These are phyloP conservation scores for Fomitopsis serialis DNA, from an alignment of 768 basidiomycete species.

Conservation along the genomic window DNA sequence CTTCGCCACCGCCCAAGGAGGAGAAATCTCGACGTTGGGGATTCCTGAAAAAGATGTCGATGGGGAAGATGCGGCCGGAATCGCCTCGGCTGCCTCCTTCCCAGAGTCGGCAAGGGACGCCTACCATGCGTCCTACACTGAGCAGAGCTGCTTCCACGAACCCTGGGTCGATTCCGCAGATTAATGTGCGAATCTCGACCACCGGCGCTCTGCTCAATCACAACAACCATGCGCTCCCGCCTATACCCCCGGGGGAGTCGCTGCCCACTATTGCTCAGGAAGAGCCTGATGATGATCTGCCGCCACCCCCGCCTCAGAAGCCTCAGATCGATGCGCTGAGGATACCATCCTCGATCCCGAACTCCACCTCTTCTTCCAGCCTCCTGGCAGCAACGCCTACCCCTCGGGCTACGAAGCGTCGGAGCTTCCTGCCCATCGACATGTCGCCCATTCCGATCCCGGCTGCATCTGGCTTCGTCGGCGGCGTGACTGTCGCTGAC, in stretches of 20 bases:
- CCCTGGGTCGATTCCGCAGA: constrained; percentile 38
- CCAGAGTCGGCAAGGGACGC: constrained; percentile 5
- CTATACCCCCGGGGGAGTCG: constrained; percentile 6
- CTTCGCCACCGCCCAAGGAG: constrained; percentile 5
- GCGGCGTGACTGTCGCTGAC: constrained; percentile 40
- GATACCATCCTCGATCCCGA: constrained; percentile 8
- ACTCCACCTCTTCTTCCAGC: constrained; percentile 9
- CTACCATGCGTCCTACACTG: constrained; percentile 3
- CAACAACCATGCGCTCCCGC: constrained; percentile 7
- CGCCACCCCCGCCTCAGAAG: constrained; percentile 12
- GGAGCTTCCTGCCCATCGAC: constrained; percentile 88
- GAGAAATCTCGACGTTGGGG: constrained; percentile 77
- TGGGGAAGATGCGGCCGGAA: constrained; percentile 84
- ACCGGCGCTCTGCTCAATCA: constrained; percentile 49
- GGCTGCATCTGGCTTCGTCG: constrained; percentile 56
- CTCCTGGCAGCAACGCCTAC: constrained; percentile 43
- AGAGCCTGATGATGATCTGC: constrained; percentile 8
- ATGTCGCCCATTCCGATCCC: constrained; percentile 61
- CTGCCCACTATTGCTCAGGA: constrained; percentile 8
- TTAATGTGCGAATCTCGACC: constrained; percentile 69
- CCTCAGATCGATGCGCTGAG: constrained; percentile 18
- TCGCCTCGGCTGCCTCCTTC: constrained; percentile 20
- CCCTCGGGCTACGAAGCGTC: constrained; percentile 58
- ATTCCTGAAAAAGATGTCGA: constrained; percentile 97
- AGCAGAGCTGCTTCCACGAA: constrained; percentile 1